Evolutionary conservation across 805 yeast species (phyloP), one percentile per base, ranked within the genome.

Genomic region (Pichia gijzeniarum): DNA sequence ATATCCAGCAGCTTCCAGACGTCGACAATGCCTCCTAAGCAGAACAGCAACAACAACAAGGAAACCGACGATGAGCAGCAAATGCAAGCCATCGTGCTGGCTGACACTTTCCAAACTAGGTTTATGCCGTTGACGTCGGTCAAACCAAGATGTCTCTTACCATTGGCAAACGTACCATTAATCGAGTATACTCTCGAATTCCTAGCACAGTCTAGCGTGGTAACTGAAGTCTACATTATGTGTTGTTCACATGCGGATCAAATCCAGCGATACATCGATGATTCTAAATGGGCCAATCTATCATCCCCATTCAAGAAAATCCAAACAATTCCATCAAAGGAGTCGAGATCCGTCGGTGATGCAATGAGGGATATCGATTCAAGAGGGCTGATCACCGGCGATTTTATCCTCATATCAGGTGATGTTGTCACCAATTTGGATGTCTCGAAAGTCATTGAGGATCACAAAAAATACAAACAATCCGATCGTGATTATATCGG

Each of bases 281-380:
- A 67, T 5, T 80, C 87, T 30, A 82, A 80, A 58, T 85, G 93
- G 93, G 70, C 68, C 28, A 58, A 70, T 16, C 71, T 79, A 1
- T 77, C 81, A 59, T 78, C 95, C 2, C 96, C 97, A 1, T 91
- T 93, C 63, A 76, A 77, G 45, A 77, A 77, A 50, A 75, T 93
- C 38, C 77, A 79, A 40, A 84, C 95, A 3, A 77, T 91, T 43
- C 76, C 85, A 72, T 79, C 95, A 20, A 78, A 88, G 40, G 96
- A 91, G 62, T 81, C 93, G 10, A 70, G 90, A 63, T 85, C 95
- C 22, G 95, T 91, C 10, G 99, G 99, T 53, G 99, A 93, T 67
- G 95, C 95, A 18, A 86, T 93, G 95, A 76, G 99, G 62, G 98
- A 91, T 60, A 69, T 93, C 48, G 99, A 93, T 63, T 82, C 86